phyloP scores from a whole-genome alignment of 2,329 filamentous ascomycete species.

The Thielaviopsis populi region DNA sequence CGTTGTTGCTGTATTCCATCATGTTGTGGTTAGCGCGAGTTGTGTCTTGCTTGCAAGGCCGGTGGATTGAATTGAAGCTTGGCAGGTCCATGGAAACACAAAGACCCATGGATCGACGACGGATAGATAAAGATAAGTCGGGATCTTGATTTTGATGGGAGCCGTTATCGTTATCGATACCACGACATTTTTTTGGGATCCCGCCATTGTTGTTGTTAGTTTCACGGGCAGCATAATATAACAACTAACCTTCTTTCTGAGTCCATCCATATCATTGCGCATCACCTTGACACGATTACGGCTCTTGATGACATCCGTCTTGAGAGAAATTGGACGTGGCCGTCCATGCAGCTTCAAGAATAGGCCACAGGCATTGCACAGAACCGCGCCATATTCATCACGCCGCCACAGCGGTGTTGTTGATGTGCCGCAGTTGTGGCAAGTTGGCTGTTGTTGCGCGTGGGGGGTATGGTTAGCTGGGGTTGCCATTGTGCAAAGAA shows the following conservation, averaged over 20 bases:
- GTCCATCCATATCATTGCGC: constrained; percentile 47
- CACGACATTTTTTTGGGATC: neutral
- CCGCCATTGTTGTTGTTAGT: constrained; percentile 2
- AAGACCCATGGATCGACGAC: neutral
- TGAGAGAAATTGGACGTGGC: constrained; percentile 83
- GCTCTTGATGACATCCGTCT: constrained; percentile 99
- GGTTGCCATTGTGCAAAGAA: constrained; percentile 27
- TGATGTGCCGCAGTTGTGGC: constrained; percentile 89
- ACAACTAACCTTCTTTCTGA: constrained; percentile 49
- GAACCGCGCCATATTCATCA: constrained; percentile 86
- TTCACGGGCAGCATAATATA: neutral
- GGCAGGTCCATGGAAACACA: neutral
- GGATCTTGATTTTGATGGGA: neutral
- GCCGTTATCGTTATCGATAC: constrained; percentile 13
- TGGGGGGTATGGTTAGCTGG: constrained; percentile 40
- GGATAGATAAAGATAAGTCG: constrained; percentile 5
- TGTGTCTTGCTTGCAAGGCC: neutral
- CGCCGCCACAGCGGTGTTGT: constrained; percentile 95
- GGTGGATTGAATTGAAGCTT: neutral
- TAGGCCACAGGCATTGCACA: constrained; percentile 96
- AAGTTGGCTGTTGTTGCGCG: constrained; percentile 65
- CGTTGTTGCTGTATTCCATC: constrained; percentile 11
- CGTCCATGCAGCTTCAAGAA: constrained; percentile 95
- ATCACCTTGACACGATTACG: constrained; percentile 92
- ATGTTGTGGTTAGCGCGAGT: neutral